Percentiles rank a stretch among this genome's conserved stretches.
Evolutionary conservation across 2,329 filamentous ascomycete species (phyloP).

Genomic region (Thielaviopsis musarum): DNA sequence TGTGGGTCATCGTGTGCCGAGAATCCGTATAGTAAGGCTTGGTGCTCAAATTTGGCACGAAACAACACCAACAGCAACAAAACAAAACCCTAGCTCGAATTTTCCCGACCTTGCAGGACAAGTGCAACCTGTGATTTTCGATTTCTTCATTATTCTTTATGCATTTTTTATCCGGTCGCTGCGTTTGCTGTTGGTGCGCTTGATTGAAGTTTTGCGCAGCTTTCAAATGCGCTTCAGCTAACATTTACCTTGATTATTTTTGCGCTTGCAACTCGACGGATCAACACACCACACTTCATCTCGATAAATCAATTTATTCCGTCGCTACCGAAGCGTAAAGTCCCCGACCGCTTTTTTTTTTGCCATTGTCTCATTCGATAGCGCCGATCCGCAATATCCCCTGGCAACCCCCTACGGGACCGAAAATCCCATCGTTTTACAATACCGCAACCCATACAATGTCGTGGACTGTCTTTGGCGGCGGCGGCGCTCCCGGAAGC

Average conservation of each 20-base stretch:
- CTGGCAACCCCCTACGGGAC: neutral
- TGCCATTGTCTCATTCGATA: neutral
- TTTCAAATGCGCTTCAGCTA: too few relatives aligned
- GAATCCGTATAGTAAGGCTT: too few relatives aligned
- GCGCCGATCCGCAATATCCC: neutral
- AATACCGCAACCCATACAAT: neutral
- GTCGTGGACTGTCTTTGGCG: slow-evolving; percentile 6
- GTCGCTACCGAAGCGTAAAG: neutral
- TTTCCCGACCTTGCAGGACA: too few relatives aligned
- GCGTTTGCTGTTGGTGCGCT: too few relatives aligned
- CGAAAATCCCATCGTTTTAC: neutral
- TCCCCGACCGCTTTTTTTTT: neutral
- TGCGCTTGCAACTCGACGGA: neutral
- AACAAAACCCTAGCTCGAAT: too few relatives aligned
- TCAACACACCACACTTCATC: neutral
- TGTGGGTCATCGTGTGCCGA: neutral
- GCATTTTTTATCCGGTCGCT: too few relatives aligned
- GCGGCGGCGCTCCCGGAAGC: slow-evolving; percentile 8
- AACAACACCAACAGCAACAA: too few relatives aligned
- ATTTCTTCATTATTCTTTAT: too few relatives aligned
- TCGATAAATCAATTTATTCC: neutral
- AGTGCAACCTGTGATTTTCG: too few relatives aligned
- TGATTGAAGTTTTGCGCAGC: too few relatives aligned
- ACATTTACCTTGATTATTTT: too few relatives aligned
- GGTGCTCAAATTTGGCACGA: too few relatives aligned